Evolutionary conservation across 2,329 filamentous ascomycete genomes (phyloP).

Genomic region (Oidium heveae): DNA sequence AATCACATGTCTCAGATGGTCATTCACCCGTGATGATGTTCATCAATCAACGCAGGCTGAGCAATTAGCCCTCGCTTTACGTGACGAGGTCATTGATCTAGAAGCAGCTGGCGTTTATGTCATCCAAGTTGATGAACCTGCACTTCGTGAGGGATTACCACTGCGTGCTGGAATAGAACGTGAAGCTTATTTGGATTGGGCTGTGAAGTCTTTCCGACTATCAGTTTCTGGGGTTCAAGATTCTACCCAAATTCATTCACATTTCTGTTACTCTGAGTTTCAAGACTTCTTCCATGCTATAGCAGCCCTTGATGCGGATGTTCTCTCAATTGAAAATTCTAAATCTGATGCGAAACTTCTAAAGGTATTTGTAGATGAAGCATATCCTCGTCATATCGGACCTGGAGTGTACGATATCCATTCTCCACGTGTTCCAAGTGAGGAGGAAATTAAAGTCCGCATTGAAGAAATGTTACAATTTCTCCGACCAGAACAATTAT

Average conservation of each 20-base stretch:
- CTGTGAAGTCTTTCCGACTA: constrained; percentile 93
- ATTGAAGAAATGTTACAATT: constrained; percentile 95
- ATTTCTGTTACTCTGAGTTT: constrained; percentile 99
- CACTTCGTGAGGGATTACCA: constrained; percentile 96
- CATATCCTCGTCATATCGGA: constrained; percentile 93
- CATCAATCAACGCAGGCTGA: constrained; percentile 98
- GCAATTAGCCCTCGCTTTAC: constrained; percentile 93
- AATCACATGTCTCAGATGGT: constrained; percentile 97
- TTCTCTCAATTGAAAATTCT: constrained; percentile 99
- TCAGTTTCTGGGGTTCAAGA: constrained; percentile 82
- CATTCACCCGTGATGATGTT: constrained; percentile 97
- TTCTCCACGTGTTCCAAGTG: constrained; percentile 85
- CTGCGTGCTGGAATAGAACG: constrained; percentile 85
- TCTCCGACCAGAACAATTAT: constrained; percentile 95
- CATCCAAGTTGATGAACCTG: constrained; percentile 98
- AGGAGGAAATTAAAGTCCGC: constrained; percentile 96
- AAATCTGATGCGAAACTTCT: constrained; percentile 99
- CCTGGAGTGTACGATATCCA: constrained; percentile 99
- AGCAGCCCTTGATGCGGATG: constrained; percentile 88
- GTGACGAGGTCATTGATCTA: constrained; percentile 94
- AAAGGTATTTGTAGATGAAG: constrained; percentile 92
- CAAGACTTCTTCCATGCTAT: constrained; percentile 99
- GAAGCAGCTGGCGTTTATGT: constrained; percentile 91
- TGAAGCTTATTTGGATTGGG: constrained; percentile 91
- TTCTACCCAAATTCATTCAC: constrained; percentile 96